Conservation (phyloP, 371 early-diverging fungal species). For the Apophysomyces elegans region DNA sequence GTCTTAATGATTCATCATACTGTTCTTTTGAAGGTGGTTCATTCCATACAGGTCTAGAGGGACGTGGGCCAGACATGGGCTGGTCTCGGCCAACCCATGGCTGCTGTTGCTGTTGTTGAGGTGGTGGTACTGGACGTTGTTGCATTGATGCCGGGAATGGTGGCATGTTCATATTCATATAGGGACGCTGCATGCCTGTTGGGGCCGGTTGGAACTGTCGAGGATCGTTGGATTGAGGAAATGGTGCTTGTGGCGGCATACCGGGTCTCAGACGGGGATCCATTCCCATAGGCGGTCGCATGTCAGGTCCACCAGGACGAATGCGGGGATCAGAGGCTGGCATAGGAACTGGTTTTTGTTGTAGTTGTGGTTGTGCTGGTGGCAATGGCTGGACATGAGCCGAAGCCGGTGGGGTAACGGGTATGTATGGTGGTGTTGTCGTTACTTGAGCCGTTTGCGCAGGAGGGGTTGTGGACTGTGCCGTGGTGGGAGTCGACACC, state of each 20-base stretch:
- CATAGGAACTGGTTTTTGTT: not conserved
- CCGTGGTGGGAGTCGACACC: conserved; percentile 19
- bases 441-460: not conserved
- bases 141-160: not conserved
- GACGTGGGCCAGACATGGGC: not conserved
- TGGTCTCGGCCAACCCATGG: not conserved
- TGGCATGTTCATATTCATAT: conserved; percentile 1
- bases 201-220: not conserved
- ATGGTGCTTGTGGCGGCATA: not conserved
- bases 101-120: conserved; percentile 9
- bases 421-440: conserved; percentile 14
- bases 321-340: conserved; percentile 3
- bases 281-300: not conserved
- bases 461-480: not conserved
- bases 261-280: not conserved
- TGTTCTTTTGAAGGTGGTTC: not conserved
- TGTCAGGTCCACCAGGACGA: not conserved
- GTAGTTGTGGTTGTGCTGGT: not conserved
- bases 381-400: conserved; percentile 7
- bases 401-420: conserved; percentile 12
- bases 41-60: not conserved
- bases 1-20: not conserved
- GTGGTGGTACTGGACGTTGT: not conserved
- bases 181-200: not conserved
- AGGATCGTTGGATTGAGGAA: not conserved